A percentile compares a stretch with the other conserved stretches of the same genome.
These are phyloP conservation scores for Parafenestella ontariensis DNA, from an alignment of 2,329 filamentous ascomycete genomes.

Conservation along the genomic window DNA sequence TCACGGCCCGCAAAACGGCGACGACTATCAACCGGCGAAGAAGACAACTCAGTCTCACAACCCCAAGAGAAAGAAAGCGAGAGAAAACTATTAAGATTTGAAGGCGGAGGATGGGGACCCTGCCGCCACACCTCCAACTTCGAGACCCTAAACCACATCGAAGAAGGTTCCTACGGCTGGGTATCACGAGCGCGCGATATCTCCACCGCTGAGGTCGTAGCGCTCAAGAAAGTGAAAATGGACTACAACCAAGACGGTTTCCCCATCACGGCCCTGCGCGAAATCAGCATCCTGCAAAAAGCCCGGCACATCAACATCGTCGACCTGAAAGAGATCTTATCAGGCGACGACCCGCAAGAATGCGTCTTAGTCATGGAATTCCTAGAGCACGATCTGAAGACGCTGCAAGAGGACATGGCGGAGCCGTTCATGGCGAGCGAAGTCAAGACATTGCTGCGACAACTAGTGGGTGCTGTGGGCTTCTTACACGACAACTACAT, in stretches of 20 bases:
- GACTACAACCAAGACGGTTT: conserved; percentile 77
- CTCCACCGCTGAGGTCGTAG: conserved; percentile 79
- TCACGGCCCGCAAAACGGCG: conserved; percentile 62
- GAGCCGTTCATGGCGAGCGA: conserved; percentile 93
- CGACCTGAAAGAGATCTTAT: conserved; percentile 79
- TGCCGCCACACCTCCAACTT: conserved; percentile 85
- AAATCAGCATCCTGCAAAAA: conserved; percentile 89
- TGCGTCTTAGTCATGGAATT: conserved; percentile 97
- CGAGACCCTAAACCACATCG: conserved; percentile 93
- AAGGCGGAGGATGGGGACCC: conserved; percentile 70
- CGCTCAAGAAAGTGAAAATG: conserved; percentile 92
- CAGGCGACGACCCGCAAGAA: conserved; percentile 70
- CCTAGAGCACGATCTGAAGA: conserved; percentile 94
- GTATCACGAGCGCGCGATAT: conserved; percentile 83
- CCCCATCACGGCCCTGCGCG: conserved; percentile 88
- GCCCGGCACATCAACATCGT: conserved; percentile 86
- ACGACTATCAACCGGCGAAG: conserved; percentile 64
- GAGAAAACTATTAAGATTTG: conserved; percentile 73
- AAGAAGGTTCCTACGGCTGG: conserved; percentile 95
- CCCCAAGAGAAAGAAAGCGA: conserved; percentile 40
- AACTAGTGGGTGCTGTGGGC: conserved; percentile 79
- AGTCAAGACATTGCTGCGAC: conserved; percentile 85
- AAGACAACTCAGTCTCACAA: conserved; percentile 23
- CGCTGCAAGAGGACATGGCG: conserved; percentile 89
- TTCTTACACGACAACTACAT: conserved; percentile 93